phyloP scores from a whole-genome alignment of 768 basidiomycete genomes.

The Melanogaster broomeanus region DNA sequence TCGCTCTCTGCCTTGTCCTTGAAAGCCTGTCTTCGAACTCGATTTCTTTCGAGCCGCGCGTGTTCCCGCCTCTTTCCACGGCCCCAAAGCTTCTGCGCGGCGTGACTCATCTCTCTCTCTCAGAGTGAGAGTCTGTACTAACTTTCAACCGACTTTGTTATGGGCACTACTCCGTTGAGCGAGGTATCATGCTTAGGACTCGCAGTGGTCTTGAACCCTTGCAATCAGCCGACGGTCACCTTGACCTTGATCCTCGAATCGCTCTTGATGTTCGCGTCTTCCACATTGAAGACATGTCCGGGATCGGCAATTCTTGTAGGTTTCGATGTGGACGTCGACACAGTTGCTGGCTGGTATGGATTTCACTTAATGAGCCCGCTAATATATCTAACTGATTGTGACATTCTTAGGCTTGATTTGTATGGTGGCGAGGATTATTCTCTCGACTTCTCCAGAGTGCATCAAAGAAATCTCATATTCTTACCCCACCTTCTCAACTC shows the following conservation, averaged over 20 bases:
- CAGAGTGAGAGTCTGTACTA: too few species aligned
- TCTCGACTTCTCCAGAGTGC: slow-evolving; percentile 63
- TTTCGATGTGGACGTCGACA: slow-evolving; percentile 76
- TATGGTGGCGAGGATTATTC: slow-evolving; percentile 78
- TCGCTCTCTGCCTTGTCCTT: too few species aligned
- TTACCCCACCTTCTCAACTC: background rate
- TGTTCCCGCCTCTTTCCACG: too few species aligned
- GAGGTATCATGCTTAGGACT: too few species aligned
- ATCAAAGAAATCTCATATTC: background rate
- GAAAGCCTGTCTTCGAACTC: too few species aligned
- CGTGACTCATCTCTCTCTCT: too few species aligned
- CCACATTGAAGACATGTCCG: slow-evolving; percentile 41
- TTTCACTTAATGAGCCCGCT: background rate
- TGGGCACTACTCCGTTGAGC: too few species aligned
- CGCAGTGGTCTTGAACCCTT: too few species aligned
- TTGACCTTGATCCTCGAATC: background rate
- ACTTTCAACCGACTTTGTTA: too few species aligned
- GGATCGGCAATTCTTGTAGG: slow-evolving; percentile 58
- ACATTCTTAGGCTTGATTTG: slow-evolving; percentile 55
- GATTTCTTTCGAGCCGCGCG: too few species aligned
- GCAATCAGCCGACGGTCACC: background rate
- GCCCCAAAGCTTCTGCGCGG: too few species aligned
- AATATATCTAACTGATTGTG: too few species aligned
- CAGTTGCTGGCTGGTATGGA: slow-evolving; percentile 70
- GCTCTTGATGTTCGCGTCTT: background rate